Conservation (phyloP, 164 flowering plant species). For the Santalum album region DNA sequence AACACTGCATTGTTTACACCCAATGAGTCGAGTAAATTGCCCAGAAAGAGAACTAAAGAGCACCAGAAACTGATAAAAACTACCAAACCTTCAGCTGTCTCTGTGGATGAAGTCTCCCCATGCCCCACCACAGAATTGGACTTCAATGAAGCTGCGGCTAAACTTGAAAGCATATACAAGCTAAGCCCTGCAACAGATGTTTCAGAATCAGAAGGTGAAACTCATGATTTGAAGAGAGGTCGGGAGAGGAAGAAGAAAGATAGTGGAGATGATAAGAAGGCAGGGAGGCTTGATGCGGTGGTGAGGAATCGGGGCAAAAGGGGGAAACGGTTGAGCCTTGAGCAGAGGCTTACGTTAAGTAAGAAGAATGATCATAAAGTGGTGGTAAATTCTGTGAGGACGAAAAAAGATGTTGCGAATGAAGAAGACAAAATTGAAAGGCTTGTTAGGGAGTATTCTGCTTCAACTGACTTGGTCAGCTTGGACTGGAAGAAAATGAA, state of each 20-base stretch:
- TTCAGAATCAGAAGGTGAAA: constrained; percentile 32
- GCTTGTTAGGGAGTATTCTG: constrained; percentile 73
- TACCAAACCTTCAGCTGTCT: constrained; percentile 39
- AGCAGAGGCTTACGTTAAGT: constrained; percentile 53
- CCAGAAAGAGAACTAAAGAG: constrained; percentile 36
- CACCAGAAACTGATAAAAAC: constrained; percentile 28
- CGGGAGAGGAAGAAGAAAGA: constrained; percentile 32
- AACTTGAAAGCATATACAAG: constrained; percentile 71
- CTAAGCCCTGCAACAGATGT: constrained; percentile 41
- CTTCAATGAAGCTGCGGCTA: constrained; percentile 85
- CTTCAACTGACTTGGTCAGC: constrained; percentile 55
- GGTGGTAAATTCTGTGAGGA: constrained; percentile 5
- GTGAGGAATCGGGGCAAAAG: constrained; percentile 42
- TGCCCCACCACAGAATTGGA: constrained; percentile 57
- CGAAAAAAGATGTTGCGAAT: constrained; percentile 14
- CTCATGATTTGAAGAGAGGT: constrained; percentile 13
- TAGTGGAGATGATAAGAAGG: constrained; percentile 19
- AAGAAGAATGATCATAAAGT: constrained; percentile 29
- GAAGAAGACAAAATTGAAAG: constrained; percentile 42
- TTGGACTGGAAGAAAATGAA: constrained; percentile 96
- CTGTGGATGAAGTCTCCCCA: constrained; percentile 34
- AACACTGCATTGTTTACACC: constrained; percentile 36
- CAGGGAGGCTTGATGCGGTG: constrained; percentile 21
- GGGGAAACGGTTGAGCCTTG: constrained; percentile 58
- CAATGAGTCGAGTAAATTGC: constrained; percentile 34